Evolutionary conservation across 495 filamentous ascomycete genomes (phyloP).

Genomic region (Hypomontagnella monticulosa): DNA sequence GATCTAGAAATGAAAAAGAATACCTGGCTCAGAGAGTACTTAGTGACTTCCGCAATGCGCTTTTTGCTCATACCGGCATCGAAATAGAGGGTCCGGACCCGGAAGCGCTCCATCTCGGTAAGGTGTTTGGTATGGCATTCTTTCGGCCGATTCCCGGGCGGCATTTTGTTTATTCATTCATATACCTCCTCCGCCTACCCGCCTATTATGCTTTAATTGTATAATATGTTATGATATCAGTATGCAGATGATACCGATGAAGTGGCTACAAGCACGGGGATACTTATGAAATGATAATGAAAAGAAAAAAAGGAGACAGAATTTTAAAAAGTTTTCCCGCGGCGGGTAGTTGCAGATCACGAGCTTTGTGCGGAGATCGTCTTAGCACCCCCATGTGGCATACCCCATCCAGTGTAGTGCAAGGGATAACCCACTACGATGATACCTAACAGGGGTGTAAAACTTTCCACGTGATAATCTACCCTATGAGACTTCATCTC

Average conservation of each 20-base stretch:
- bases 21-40: constrained; percentile 38
- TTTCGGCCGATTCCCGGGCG: constrained; percentile 29
- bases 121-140: constrained; percentile 43
- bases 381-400: not conserved
- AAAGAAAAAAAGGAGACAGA: too few species aligned
- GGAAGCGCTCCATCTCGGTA: constrained; percentile 41
- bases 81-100: constrained; percentile 44
- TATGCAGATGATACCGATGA: not conserved
- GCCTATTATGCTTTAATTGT: not conserved
- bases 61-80: constrained; percentile 38
- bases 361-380: not conserved
- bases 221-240: too few species aligned
- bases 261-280: too few species aligned
- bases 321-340: too few species aligned
- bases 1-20: too few species aligned
- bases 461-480: constrained; percentile 19
- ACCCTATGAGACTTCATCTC: not conserved
- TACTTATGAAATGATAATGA: too few species aligned
- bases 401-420: not conserved
- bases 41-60: constrained; percentile 42
- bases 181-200: not conserved
- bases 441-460: constrained; percentile 22
- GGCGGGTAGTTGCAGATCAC: not conserved
- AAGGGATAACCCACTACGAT: not conserved
- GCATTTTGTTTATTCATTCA: not conserved